Percentiles rank a stretch among this genome's conserved stretches.
Evolutionary conservation across 179 eudicot genomes (phyloP).

Genomic region (Spinacia oleracea): DNA sequence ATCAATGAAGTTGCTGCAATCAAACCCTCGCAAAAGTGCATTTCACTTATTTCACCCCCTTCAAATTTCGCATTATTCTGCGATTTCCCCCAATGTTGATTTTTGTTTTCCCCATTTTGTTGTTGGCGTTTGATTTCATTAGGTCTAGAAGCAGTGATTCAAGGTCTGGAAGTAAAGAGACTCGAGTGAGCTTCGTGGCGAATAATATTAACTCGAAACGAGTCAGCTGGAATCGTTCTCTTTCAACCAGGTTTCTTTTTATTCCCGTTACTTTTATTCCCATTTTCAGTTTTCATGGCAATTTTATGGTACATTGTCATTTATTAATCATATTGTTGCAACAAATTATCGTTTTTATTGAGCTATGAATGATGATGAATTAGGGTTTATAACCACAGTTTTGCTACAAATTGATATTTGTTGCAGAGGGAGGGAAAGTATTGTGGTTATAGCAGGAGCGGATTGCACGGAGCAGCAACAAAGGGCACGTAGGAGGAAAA

Average conservation of each 20-base stretch:
- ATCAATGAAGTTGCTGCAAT: slow-evolving; percentile 12
- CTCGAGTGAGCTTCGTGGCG: slow-evolving; percentile 54
- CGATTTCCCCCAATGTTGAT: neutral
- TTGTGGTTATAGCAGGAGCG: slow-evolving; percentile 54
- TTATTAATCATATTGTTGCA: neutral
- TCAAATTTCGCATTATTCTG: neutral
- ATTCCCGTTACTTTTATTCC: neutral
- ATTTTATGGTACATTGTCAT: neutral
- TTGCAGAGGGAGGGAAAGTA: slow-evolving; percentile 86
- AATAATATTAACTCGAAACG: slow-evolving; percentile 38
- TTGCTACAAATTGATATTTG: neutral
- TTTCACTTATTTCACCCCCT: neutral
- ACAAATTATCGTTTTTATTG: neutral
- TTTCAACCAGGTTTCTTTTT: slow-evolving; percentile 63
- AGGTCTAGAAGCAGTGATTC: slow-evolving; percentile 40
- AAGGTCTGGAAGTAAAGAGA: slow-evolving; percentile 34
- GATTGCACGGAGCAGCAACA: slow-evolving; percentile 51
- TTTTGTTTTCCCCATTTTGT: neutral
- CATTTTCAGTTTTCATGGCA: neutral
- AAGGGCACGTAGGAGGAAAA: slow-evolving; percentile 53
- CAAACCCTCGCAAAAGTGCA: slow-evolving; percentile 25
- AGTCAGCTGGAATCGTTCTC: slow-evolving; percentile 87
- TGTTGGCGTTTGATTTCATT: slow-evolving; percentile 6
- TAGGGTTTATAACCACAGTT: neutral
- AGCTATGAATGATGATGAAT: no score